A percentile compares a stretch with the other conserved stretches of the same genome.
phyloP scores from a whole-genome alignment of 2,329 filamentous ascomycete species.

The Aquanectria penicillioides region DNA sequence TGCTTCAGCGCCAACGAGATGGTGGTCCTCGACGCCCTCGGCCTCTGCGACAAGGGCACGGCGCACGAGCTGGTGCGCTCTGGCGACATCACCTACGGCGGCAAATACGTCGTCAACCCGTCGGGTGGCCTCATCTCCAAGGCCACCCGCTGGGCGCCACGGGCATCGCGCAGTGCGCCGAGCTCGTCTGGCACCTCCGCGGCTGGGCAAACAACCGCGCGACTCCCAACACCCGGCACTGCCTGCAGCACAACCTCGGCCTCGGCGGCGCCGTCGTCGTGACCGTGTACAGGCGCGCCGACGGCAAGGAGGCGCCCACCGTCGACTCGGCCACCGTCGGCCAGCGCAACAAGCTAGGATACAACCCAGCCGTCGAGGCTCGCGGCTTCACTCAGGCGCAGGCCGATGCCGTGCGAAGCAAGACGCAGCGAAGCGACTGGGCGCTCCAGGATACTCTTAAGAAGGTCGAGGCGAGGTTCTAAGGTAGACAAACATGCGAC shows the following conservation, averaged over 20 bases:
- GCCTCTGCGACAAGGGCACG: constrained; percentile 80
- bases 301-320: constrained; percentile 71
- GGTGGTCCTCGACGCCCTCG: constrained; percentile 87
- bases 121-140: constrained; percentile 96
- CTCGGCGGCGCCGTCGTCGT: constrained; percentile 91
- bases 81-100: constrained; percentile 93
- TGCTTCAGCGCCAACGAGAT: constrained; percentile 98
- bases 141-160: constrained; percentile 92
- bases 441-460: constrained; percentile 74
- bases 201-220: constrained; percentile 95
- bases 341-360: constrained; percentile 76
- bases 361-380: constrained; percentile 91
- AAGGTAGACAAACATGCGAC: too few relatives aligned
- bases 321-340: constrained; percentile 73
- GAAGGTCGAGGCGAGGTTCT: constrained; percentile 52
- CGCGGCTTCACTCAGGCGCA: constrained; percentile 87
- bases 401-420: constrained; percentile 76
- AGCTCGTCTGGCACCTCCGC: constrained; percentile 93
- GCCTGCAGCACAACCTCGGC: constrained; percentile 92
- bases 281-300: constrained; percentile 86
- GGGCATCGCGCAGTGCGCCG: constrained; percentile 94
- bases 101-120: constrained; percentile 86
- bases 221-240: constrained; percentile 73
- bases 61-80: constrained; percentile 89
- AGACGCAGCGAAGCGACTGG: constrained; percentile 72